Evolutionary conservation across 192 early-diverging fungal species (phyloP).

Genomic region (Spizellomyces sp.): DNA sequence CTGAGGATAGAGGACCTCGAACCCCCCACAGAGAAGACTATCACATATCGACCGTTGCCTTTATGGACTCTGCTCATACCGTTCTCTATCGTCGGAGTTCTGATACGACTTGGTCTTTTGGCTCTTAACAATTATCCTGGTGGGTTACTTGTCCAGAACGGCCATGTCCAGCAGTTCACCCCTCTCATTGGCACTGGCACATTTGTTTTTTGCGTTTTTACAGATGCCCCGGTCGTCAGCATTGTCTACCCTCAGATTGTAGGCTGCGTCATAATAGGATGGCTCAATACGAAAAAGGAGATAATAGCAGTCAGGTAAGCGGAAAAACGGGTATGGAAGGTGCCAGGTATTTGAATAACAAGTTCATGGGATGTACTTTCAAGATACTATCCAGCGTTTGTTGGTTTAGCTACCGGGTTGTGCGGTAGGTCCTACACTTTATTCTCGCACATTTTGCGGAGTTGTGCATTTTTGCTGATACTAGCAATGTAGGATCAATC

Average conservation of each 20-base stretch:
- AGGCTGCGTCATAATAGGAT: conserved; percentile 41
- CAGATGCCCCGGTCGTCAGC: conserved; percentile 19
- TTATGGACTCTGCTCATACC: conserved; percentile 3
- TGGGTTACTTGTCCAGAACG: neutral
- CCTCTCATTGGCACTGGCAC: neutral
- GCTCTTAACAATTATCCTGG: conserved; percentile 22
- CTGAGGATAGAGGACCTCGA: too few relatives aligned
- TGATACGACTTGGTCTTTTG: conserved; percentile 27
- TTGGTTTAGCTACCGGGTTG: conserved; percentile 41
- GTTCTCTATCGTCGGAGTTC: conserved; percentile 23
- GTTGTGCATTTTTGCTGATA: neutral
- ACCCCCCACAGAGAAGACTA: too few relatives aligned
- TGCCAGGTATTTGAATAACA: neutral
- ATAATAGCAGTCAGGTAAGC: neutral
- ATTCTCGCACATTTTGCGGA: conserved; percentile 2
- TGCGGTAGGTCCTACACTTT: conserved; percentile 28
- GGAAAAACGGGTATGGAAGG: neutral
- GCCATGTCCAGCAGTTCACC: neutral
- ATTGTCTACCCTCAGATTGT: conserved; percentile 37
- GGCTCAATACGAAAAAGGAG: conserved; percentile 16
- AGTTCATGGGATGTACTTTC: neutral
- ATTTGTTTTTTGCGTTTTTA: neutral
- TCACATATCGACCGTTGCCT: conserved; percentile 4
- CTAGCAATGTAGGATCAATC: conserved; percentile 21
- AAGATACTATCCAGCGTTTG: conserved; percentile 31